Evolutionary conservation across 495 filamentous ascomycete species (phyloP), one percentile per base, ranked within the genome.

Genomic region (Viridothelium virens): DNA sequence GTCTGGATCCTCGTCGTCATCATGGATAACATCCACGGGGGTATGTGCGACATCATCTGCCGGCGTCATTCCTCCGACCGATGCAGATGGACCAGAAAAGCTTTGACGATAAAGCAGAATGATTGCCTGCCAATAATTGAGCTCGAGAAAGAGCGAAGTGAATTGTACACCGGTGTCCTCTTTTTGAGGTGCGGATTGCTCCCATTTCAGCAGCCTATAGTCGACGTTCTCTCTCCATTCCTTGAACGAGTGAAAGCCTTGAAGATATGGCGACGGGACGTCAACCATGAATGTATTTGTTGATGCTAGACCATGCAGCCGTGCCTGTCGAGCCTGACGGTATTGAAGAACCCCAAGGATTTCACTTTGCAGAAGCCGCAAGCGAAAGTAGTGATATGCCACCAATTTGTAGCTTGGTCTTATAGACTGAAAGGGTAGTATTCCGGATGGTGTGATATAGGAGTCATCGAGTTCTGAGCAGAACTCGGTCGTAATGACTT

Each of bases 71-170:
- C 38, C 61, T n/a, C 11, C 41, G 34, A n/a, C 25, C 16, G 14
- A 9, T 25, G 38, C 37, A 10, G 34, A 39, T 10, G 14, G 86
- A 83, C 1, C 86, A 87, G 50, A 84, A 85, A 50, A 89, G 81
- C 76, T 96, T 91, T 96, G 93, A 64, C 92, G 83, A 75, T 97
- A 97, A 2, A 97, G 84, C 90, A 96, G 90, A 69, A 97, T 95
- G 64, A 97, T 85, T n/a, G 91, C 90, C 75, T 97, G 93, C 91
- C 92, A 97, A 74, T 97, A 97, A 73, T 97, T 97, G 61, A 97
- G 77, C 67, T 96, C 91, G 5, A 97, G 79, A 69, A 97, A 92
- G 61, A 95, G 86, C 9, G 88, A 85, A 4, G 87, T 89, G 75
- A 97, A 97, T 7, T 84, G 83, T 33, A 97, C 93, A 9, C 92